Evolutionary conservation across 208 protist genomes (phyloP).

Genomic region (Acanthamoeba rhysodes): DNA sequence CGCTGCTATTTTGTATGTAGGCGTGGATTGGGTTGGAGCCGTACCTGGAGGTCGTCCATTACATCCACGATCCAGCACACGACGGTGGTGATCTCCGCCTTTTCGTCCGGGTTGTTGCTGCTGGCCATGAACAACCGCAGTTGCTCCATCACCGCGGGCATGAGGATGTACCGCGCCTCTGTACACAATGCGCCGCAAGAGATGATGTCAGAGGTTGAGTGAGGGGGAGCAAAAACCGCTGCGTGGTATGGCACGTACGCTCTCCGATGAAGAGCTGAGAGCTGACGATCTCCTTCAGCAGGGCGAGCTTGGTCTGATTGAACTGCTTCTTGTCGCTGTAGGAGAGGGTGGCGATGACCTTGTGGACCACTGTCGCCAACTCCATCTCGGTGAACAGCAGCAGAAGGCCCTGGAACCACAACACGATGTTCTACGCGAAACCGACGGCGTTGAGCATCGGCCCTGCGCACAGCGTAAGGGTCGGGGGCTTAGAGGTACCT

Average conservation of each 20-base stretch:
- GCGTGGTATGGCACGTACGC: not conserved
- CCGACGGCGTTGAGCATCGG: too few species aligned
- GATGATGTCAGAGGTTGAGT: too few species aligned
- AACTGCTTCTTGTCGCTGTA: constrained; percentile 73
- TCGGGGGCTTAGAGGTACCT: not conserved
- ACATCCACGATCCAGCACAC: constrained; percentile 25
- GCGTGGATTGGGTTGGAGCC: too few species aligned
- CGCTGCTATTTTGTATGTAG: too few species aligned
- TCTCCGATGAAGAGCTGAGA: not conserved
- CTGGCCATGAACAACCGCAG: not conserved
- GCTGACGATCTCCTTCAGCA: constrained; percentile 50
- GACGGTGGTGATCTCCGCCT: not conserved
- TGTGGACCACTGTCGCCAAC: constrained; percentile 1
- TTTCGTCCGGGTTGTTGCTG: not conserved
- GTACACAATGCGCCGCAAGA: not conserved
- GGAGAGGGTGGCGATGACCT: constrained; percentile 57
- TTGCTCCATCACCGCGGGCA: constrained; percentile 17
- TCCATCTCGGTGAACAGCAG: constrained; percentile 77
- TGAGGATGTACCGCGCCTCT: constrained; percentile 34
- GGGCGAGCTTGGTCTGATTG: constrained; percentile 28
- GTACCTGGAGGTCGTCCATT: not conserved
- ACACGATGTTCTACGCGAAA: constrained; percentile 32
- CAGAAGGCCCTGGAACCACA: constrained; percentile 76
- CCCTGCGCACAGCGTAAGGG: too few species aligned
- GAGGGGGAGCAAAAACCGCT: too few species aligned